Evolutionary conservation across 257 asterid genomes (phyloP), one percentile per base, ranked within the genome.

Genomic region (Thymus quinquecostatus): DNA sequence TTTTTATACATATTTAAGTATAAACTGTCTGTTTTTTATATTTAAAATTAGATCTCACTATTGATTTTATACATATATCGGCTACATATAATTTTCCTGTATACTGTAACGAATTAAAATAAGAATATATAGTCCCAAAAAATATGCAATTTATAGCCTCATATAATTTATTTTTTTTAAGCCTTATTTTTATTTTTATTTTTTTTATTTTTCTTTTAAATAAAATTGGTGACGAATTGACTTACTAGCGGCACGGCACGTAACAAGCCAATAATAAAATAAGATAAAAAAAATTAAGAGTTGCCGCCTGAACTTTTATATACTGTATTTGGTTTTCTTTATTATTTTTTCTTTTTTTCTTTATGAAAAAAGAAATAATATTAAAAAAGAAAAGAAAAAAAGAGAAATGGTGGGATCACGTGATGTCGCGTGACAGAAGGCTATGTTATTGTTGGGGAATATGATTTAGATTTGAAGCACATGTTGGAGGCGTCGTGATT

Each of bases 351-450:
- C 40, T 34, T 27, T 13, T 5, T 1, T 1, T 5, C 38, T 40
- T 48, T 7, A 44, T 13, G 43, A 13, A 36, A 36, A 36, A 2
- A 21, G 44, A 6, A 38, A 6, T 38, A 38, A 6, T 38, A 38
- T 38, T 38, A 2, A 38, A 38, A 2, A 6, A 38, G 44, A 2
- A 2, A 38, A 38, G 44, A 38, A 38, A 38, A 6, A 9, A 49
- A 14, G 30, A 66, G 3, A 65, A 70, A 66, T 75, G 68, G 79
- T 58, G 80, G 66, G 81, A 79, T 84, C 95, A 86, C 92, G 87
- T 88, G 92, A 82, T 62, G 82, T 80, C 89, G 87, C 92, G 87
- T 88, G 96, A 88, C 83, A 81, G 75, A 71, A 75, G 83, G 79
- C 81, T 68, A 71, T 56, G 66, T 62, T 47, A 21, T 21, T 21